These are phyloP conservation scores for Colletotrichum sp. DNA, from an alignment of 2,329 filamentous ascomycete genomes.

Conservation along the genomic window DNA sequence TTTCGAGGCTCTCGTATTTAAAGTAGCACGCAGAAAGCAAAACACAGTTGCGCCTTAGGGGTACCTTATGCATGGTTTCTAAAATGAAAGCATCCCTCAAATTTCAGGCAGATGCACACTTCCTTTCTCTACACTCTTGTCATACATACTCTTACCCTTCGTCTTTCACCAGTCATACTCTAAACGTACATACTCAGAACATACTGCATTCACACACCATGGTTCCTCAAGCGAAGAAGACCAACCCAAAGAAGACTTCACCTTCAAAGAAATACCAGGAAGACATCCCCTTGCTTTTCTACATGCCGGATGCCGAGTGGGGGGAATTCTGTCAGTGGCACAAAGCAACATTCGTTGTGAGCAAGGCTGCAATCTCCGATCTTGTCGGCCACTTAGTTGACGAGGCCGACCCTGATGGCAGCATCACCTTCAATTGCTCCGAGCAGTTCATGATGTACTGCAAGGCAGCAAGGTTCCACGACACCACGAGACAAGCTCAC, in stretches of 20 bases:
- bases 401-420: constrained; percentile 1
- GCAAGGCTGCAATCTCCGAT: constrained; percentile 27
- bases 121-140: neutral
- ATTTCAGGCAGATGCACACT: neutral
- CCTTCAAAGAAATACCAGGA: too few relatives aligned
- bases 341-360: constrained; percentile 28
- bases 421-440: constrained; percentile 35
- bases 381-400: constrained; percentile 29
- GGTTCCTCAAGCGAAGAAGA: neutral
- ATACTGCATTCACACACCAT: neutral
- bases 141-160: neutral
- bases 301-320: constrained; percentile 29
- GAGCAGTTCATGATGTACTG: constrained; percentile 49
- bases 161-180: neutral
- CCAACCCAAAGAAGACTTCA: neutral
- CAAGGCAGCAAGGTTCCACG: constrained; percentile 39
- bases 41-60: neutral
- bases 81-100: neutral
- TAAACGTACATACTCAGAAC: too few relatives aligned
- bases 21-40: neutral
- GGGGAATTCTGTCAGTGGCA: constrained; percentile 42
- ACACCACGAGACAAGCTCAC: constrained; percentile 24
- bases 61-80: neutral
- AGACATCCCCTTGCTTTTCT: constrained; percentile 28
- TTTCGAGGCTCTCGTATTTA: neutral